Evolutionary conservation across 805 yeast genomes (phyloP), one percentile per base, ranked within the genome.

Genomic region (Priceomyces castillae): DNA sequence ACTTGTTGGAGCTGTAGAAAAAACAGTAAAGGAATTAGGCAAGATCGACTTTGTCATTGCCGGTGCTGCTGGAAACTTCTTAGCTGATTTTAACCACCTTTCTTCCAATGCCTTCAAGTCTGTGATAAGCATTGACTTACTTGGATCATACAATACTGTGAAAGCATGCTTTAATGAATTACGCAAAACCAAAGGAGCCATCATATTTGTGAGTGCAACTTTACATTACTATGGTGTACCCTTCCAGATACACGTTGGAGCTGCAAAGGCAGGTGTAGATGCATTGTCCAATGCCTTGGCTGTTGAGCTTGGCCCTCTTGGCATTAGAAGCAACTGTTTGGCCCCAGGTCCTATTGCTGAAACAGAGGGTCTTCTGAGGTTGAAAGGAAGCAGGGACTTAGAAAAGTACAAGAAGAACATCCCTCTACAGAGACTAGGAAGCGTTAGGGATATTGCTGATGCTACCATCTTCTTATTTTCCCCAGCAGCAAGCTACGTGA

Each of bases 211-310:
- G 16, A 62, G 71, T 48, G 74, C 75, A 4, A 68, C 74, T 1
- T 61, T 70, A 42, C 76, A 71, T 50, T 67, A 68, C 54, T 71
- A 68, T 49, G 76, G 74, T 5, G 61, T 71, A 23, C 74, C 74
- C 3, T 67, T 71, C 66, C 97, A 90, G 65, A 59, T 81, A 11
- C 97, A 90, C 57, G 96, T 90, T 2, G 84, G 89, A 3, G 97
- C 97, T 0, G 97, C 97, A 2, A 90, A 90, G 64, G 96, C 97
- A 1, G 98, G 96, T n/a, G 78, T 90, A 23, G 98, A 90, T 61
- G 94, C 96, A 1, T 71, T 90, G 30, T 80, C 89, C 15, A 82
- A 84, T 51, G 84, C 89, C 0, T 63, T 90, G 44, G 95, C 97
- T 1, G 92, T 89, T 4, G 97, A 90, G 63, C 72, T 88, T 43